A percentile compares a stretch with the other conserved stretches of the same genome.
Evolutionary conservation across 495 filamentous ascomycete genomes (phyloP).

Genomic region (Aspergillus saccharolyticus): DNA sequence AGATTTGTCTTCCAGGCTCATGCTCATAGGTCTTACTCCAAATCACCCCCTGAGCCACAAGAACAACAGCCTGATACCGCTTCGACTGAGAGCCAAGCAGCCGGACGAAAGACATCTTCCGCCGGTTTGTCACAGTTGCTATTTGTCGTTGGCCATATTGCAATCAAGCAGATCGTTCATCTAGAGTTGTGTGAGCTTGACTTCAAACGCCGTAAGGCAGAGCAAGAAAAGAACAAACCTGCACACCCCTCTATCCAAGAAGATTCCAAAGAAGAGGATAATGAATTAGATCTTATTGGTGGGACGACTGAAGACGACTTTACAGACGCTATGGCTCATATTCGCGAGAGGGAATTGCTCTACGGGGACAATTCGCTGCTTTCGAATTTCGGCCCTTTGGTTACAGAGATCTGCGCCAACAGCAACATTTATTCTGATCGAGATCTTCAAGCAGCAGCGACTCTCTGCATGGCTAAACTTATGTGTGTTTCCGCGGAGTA

Average conservation of each 20-base stretch:
- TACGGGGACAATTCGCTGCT: conserved; percentile 83
- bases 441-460: conserved; percentile 85
- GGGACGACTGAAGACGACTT: conserved; percentile 99
- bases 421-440: conserved; percentile 85
- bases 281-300: conserved; percentile 93
- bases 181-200: conserved; percentile 95
- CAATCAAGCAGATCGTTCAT: conserved; percentile 99
- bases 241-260: conserved; percentile 42
- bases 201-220: conserved; percentile 93
- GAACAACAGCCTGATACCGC: conserved; percentile 47
- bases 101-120: conserved; percentile 43
- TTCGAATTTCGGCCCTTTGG: conserved; percentile 83
- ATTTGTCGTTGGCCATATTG: conserved; percentile 93
- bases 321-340: conserved; percentile 89
- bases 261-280: conserved; percentile 50
- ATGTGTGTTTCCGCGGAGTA: conserved; percentile 97
- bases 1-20: conserved; percentile 65
- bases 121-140: conserved; percentile 83
- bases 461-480: conserved; percentile 93
- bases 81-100: conserved; percentile 25
- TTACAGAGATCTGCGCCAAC: conserved; percentile 88
- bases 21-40: conserved; percentile 30
- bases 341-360: conserved; percentile 88
- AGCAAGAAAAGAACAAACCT: conserved; percentile 79
- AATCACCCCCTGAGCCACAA: conserved; percentile 27